phyloP scores from a whole-genome alignment of 1,284 basidiomycete species.

The Microstroma glucosiphilum region DNA sequence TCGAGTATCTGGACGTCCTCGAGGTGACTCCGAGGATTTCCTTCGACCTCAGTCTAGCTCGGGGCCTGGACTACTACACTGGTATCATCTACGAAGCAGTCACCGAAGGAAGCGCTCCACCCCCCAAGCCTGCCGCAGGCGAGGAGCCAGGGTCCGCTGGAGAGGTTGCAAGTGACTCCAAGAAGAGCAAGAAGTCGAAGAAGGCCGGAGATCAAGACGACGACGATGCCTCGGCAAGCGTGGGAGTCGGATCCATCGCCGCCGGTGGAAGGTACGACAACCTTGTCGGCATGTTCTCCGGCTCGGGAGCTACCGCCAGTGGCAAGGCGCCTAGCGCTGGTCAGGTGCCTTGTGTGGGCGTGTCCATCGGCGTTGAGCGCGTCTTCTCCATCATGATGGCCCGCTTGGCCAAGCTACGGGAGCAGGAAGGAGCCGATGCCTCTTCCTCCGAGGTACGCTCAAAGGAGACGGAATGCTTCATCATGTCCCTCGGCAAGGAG shows the following conservation, averaged over 20 bases:
- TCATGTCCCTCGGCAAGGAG: constrained; percentile 79
- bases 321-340: background rate
- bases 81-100: constrained; percentile 97
- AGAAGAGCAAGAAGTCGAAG: constrained; percentile 55
- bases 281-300: constrained; percentile 87
- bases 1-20: constrained; percentile 76
- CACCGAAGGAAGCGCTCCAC: constrained; percentile 85
- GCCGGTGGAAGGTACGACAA: constrained; percentile 95
- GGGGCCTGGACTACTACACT: constrained; percentile 97
- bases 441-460: constrained; percentile 58
- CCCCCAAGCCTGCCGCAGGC: constrained; percentile 58
- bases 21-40: constrained; percentile 69
- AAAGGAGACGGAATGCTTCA: constrained; percentile 90
- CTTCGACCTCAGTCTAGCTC: constrained; percentile 91
- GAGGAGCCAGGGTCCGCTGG: constrained; percentile 35
- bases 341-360: constrained; percentile 79
- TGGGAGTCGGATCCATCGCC: constrained; percentile 95
- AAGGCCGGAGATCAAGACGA: constrained; percentile 60
- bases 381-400: constrained; percentile 89
- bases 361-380: constrained; percentile 90
- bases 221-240: constrained; percentile 82
- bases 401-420: constrained; percentile 60
- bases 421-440: constrained; percentile 55
- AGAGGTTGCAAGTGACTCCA: constrained; percentile 37
- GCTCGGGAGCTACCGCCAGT: constrained; percentile 63